A percentile compares a stretch with the other conserved stretches of the same genome.
phyloP scores from a whole-genome alignment of 495 filamentous ascomycete species.

The Diplogelasinospora grovesii region DNA sequence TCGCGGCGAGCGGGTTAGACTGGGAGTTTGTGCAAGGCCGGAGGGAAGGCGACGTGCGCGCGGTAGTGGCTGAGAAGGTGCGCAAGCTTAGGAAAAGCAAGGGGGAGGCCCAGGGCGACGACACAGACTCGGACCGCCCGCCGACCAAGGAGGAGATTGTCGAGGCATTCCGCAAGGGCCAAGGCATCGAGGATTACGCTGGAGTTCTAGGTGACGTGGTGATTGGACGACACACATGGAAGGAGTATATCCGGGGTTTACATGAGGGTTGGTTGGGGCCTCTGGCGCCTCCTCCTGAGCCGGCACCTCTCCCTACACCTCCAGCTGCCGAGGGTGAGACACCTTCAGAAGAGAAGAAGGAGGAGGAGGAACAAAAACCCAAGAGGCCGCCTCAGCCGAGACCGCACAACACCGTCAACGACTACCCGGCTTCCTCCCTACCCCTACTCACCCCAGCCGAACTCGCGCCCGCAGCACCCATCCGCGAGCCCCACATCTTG shows the following conservation, averaged over 20 bases:
- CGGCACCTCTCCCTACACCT: constrained; percentile 12
- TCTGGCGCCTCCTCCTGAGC: constrained; percentile 37
- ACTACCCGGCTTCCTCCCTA: constrained; percentile 58
- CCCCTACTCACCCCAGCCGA: constrained; percentile 55
- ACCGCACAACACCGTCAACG: constrained; percentile 62
- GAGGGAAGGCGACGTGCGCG: constrained; percentile 80
- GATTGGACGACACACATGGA: constrained; percentile 91
- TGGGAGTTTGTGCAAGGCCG: constrained; percentile 92
- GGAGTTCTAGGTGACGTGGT: constrained; percentile 78
- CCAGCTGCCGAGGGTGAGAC: constrained; percentile 16
- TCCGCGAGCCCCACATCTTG: constrained; percentile 82
- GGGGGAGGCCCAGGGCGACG: constrained; percentile 49
- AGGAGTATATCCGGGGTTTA: constrained; percentile 88
- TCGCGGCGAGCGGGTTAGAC: constrained; percentile 84
- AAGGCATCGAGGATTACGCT: constrained; percentile 60
- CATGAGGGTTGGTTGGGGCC: constrained; percentile 97
- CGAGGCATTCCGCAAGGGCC: constrained; percentile 47
- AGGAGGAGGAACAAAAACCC: constrained; percentile 36
- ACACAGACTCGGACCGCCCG: constrained; percentile 29
- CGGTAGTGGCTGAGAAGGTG: constrained; percentile 73
- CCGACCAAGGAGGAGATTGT: constrained; percentile 51
- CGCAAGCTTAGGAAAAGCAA: constrained; percentile 61
- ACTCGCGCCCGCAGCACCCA: constrained; percentile 57
- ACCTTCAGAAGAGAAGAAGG: constrained; percentile 21
- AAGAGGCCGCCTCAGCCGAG: constrained; percentile 43